Evolutionary conservation across 2,329 filamentous ascomycete genomes (phyloP).

Genomic region (Phoma sp.): DNA sequence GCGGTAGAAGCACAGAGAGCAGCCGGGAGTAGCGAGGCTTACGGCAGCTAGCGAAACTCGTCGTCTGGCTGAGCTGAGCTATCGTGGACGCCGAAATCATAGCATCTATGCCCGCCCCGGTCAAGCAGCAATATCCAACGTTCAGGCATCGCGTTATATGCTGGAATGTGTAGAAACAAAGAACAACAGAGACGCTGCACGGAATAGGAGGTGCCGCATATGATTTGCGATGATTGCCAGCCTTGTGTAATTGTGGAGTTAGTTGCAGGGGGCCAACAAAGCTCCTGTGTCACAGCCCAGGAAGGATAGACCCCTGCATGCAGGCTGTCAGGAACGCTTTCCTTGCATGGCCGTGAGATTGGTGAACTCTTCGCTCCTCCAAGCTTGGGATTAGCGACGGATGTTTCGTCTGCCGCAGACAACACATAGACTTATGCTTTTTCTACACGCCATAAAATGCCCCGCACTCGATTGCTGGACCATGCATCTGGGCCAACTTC

Average conservation of each 20-base stretch:
- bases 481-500: not conserved
- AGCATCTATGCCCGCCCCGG: not conserved
- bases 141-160: not conserved
- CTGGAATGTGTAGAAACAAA: conserved; percentile 9
- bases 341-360: conserved; percentile 20
- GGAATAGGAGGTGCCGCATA: conserved; percentile 14
- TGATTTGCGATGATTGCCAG: conserved; percentile 23
- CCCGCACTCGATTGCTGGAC: not conserved
- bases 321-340: conserved; percentile 21
- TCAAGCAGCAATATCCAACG: not conserved
- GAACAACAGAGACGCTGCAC: conserved; percentile 11
- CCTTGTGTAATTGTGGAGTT: conserved; percentile 20
- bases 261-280: conserved; percentile 14
- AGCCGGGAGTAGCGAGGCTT: conserved; percentile 12
- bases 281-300: conserved; percentile 19
- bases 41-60: conserved; percentile 12
- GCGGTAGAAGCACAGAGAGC: conserved; percentile 8
- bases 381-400: conserved; percentile 11
- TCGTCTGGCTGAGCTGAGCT: conserved; percentile 25
- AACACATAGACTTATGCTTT: conserved; percentile 9
- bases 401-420: conserved; percentile 21
- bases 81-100: conserved; percentile 19
- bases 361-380: conserved; percentile 16
- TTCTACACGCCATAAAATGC: conserved; percentile 3
- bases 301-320: conserved; percentile 20